Conservation (phyloP, 73 alveolate genomes). For the Paraurostyla sp. region DNA sequence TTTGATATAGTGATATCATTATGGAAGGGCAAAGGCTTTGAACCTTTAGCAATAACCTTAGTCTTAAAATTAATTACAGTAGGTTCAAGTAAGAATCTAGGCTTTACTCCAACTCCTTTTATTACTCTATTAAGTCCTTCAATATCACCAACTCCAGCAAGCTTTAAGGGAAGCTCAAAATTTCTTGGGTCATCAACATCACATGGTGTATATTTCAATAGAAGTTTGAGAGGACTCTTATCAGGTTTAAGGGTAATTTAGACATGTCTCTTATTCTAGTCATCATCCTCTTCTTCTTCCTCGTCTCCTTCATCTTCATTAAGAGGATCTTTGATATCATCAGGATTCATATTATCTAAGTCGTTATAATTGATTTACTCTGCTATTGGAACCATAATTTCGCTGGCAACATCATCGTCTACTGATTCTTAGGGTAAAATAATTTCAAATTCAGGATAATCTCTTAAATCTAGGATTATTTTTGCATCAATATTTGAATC, state of each 20-base stretch:
- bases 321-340: slow-evolving; percentile 82
- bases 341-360: slow-evolving; percentile 85
- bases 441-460: slow-evolving; percentile 94
- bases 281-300: slow-evolving; percentile 95
- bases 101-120: slow-evolving; percentile 95
- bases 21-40: slow-evolving; percentile 89
- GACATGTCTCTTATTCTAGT: slow-evolving; percentile 88
- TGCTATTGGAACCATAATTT: slow-evolving; percentile 77
- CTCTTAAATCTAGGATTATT: slow-evolving; percentile 91
- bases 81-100: slow-evolving; percentile 90
- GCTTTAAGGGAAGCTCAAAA: slow-evolving; percentile 93
- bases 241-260: slow-evolving; percentile 79
- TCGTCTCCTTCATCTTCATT: slow-evolving; percentile 95
- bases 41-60: slow-evolving; percentile 89
- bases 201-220: slow-evolving; percentile 88
- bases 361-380: slow-evolving; percentile 76
- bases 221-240: slow-evolving; percentile 72
- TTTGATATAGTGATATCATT: slow-evolving; percentile 85
- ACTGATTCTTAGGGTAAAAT: slow-evolving; percentile 87
- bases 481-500: slow-evolving; percentile 88
- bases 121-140: slow-evolving; percentile 89
- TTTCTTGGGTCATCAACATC: slow-evolving; percentile 88
- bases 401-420: slow-evolving; percentile 91
- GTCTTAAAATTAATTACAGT: slow-evolving; percentile 83
- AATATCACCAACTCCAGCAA: slow-evolving; percentile 96